Conservation (phyloP, 2,329 filamentous ascomycete species). For the Cladophialophora exuberans region DNA sequence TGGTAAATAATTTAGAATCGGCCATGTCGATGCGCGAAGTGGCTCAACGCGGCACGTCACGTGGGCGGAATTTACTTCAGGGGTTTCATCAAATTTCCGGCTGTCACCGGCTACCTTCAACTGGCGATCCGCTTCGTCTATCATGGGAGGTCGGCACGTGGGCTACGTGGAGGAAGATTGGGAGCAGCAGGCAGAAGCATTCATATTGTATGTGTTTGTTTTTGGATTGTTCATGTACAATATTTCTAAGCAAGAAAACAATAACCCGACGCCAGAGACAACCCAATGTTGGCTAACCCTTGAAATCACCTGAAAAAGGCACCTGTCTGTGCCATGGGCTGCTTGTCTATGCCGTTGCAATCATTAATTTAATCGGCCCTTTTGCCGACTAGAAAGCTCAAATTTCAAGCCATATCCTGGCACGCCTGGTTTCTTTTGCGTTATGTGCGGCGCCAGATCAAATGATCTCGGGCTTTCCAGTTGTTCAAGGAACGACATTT, state of each 20-base stretch:
- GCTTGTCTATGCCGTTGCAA: constrained; percentile 34
- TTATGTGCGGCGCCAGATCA: too few relatives aligned
- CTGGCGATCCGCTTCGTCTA: background rate
- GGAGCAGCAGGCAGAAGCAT: background rate
- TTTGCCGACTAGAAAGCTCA: constrained; percentile 14
- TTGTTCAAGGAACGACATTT: constrained; percentile 10
- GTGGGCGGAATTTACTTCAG: constrained; percentile 14
- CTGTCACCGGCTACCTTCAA: background rate
- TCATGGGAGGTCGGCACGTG: too few relatives aligned
- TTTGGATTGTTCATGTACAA: constrained; percentile 30
- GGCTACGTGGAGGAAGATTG: too few relatives aligned
- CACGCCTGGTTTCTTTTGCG: too few relatives aligned
- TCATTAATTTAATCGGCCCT: constrained; percentile 28
- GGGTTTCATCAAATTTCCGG: constrained; percentile 20
- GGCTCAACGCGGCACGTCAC: constrained; percentile 18
- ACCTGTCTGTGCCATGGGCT: constrained; percentile 20
- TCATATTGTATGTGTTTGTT: constrained; percentile 13
- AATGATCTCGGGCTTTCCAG: too few relatives aligned
- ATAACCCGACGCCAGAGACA: constrained; percentile 17
- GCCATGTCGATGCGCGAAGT: background rate
- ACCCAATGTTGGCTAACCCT: constrained; percentile 17
- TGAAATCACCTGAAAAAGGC: constrained; percentile 15
- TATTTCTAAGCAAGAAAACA: constrained; percentile 29
- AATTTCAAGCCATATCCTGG: constrained; percentile 15
- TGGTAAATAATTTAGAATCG: background rate